Conservation (phyloP, 805 yeast genomes). For the Lachancea lanzarotensis region DNA sequence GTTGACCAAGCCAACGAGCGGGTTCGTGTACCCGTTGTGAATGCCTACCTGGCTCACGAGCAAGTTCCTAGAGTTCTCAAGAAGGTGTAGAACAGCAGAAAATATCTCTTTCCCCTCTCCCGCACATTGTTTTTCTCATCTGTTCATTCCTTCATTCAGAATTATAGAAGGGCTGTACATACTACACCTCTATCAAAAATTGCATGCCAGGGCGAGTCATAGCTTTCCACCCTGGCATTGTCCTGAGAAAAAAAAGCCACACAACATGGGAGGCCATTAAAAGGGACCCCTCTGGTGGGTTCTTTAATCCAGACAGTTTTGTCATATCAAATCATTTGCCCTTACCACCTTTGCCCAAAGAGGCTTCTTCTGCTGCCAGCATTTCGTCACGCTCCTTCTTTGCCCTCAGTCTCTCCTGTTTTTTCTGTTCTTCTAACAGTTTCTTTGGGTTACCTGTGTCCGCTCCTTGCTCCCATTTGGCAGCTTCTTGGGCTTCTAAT, state of each 20-base stretch:
- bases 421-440: conserved; percentile 28
- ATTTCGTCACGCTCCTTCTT: conserved; percentile 30
- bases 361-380: conserved; percentile 30
- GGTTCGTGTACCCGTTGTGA: conserved; percentile 10
- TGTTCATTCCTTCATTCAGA: neutral
- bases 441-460: conserved; percentile 22
- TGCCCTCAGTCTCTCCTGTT: conserved; percentile 24
- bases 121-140: neutral
- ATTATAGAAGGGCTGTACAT: conserved; percentile 2
- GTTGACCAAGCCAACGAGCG: conserved; percentile 16
- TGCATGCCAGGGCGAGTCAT: too few relatives aligned
- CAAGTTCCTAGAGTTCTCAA: conserved; percentile 9
- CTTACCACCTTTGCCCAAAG: conserved; percentile 19
- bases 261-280: too few relatives aligned
- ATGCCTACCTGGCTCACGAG: conserved; percentile 11
- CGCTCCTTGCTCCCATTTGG: conserved; percentile 32
- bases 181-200: conserved; percentile 5
- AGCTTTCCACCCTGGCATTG: too few relatives aligned
- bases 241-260: too few relatives aligned
- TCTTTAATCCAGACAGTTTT: neutral
- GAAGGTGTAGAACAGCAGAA: neutral
- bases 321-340: conserved; percentile 14
- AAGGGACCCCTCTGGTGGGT: too few relatives aligned
- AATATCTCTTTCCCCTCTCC: neutral
- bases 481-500: conserved; percentile 30